Conservation (phyloP, 495 filamentous ascomycete species). For the Articulospora tetracladia region DNA sequence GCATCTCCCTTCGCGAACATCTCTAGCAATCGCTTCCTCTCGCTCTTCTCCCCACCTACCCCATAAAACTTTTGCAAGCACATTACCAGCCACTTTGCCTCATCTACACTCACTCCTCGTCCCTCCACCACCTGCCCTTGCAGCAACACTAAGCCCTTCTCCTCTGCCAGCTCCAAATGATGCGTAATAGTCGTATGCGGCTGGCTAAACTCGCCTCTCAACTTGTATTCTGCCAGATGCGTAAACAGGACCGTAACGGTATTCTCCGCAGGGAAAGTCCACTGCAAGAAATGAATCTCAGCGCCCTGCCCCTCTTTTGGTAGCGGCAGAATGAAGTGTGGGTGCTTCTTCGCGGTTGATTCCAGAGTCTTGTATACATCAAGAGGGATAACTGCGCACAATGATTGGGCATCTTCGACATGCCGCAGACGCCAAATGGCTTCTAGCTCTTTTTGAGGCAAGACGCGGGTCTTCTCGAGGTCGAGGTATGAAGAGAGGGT, state of each 20-base stretch:
- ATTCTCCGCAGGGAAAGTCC: constrained; percentile 60
- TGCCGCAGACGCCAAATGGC: constrained; percentile 91
- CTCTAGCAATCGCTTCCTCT: constrained; percentile 65
- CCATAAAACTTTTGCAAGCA: constrained; percentile 95
- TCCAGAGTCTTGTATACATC: constrained; percentile 67
- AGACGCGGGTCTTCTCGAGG: constrained; percentile 64
- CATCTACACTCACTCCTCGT: constrained; percentile 68
- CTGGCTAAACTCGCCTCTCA: constrained; percentile 80
- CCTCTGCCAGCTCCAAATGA: constrained; percentile 70
- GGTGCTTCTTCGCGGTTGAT: constrained; percentile 62
- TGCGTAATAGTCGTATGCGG: constrained; percentile 94
- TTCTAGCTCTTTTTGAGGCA: constrained; percentile 80
- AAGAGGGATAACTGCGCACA: constrained; percentile 77
- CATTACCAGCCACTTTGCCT: constrained; percentile 88
- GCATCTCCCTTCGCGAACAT: constrained; percentile 76
- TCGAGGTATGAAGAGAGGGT: constrained; percentile 81
- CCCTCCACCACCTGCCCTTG: constrained; percentile 76
- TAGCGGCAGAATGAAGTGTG: constrained; percentile 87
- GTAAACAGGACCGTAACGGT: constrained; percentile 89
- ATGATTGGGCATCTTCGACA: constrained; percentile 59
- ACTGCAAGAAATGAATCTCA: constrained; percentile 83
- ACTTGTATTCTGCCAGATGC: constrained; percentile 84
- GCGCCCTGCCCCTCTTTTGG: constrained; percentile 66
- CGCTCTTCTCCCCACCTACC: constrained; percentile 40
- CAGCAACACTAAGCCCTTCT: constrained; percentile 77